Evolutionary conservation across 257 asterid species (phyloP).

Genomic region (Schizonepeta tenuifolia): DNA sequence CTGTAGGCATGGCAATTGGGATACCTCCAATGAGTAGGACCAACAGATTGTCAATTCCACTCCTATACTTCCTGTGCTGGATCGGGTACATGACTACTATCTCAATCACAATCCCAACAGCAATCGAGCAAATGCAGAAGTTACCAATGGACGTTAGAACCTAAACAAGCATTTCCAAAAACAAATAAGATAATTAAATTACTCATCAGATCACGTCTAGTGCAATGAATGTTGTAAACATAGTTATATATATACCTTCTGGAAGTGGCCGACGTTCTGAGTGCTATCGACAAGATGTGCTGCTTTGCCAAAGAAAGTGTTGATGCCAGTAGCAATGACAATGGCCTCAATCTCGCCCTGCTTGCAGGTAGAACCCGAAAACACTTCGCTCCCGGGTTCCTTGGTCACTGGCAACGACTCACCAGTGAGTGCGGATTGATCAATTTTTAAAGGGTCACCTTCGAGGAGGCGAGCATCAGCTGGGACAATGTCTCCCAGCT

Average conservation of each 20-base stretch:
- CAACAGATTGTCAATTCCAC: constrained; percentile 72
- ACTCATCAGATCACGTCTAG: background rate
- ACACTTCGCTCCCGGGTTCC: constrained; percentile 62
- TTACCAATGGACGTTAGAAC: constrained; percentile 81
- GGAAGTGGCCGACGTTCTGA: constrained; percentile 82
- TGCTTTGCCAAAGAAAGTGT: constrained; percentile 86
- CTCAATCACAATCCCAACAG: constrained; percentile 65
- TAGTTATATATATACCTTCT: constrained; percentile 48
- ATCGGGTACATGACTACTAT: constrained; percentile 77
- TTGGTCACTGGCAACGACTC: constrained; percentile 79
- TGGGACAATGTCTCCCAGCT: constrained; percentile 77
- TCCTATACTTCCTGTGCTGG: constrained; percentile 65
- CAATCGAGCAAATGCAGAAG: constrained; percentile 80
- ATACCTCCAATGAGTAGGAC: constrained; percentile 88
- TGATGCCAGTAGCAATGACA: constrained; percentile 83
- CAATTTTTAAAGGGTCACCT: constrained; percentile 83
- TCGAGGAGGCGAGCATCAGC: constrained; percentile 86
- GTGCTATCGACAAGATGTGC: constrained; percentile 93
- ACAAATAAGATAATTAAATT: background rate
- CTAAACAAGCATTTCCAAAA: constrained; percentile 27
- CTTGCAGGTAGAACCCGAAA: constrained; percentile 88
- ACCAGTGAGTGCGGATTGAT: constrained; percentile 85
- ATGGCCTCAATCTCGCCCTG: constrained; percentile 90
- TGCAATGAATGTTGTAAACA: background rate
- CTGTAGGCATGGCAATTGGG: constrained; percentile 95